Base-by-base conservation (phyloP, 2,329 filamentous ascomycete species). In the Colletotrichum noveboracense region DNA sequence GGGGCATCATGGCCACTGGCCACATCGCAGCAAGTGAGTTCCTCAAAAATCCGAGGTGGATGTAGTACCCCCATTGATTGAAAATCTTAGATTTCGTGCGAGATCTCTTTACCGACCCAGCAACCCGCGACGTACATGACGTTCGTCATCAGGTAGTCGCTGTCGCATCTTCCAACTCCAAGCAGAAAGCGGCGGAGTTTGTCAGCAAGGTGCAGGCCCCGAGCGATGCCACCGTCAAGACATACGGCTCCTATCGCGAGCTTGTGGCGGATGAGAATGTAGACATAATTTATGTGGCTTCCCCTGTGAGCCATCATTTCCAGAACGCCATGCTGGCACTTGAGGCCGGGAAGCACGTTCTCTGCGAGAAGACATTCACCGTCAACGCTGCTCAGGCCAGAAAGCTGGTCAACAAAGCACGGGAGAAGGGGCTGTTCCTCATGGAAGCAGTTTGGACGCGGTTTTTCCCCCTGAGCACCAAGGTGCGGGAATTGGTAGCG, bases 371-470 rank as follows among this genome's bases (percentile, higher is more conserved):
- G 88, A 91, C 96, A 0, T 93, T 98, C 80, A 97, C 95, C 1
- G 94, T 96, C 77, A 98, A 94, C 77, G 95, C 94, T 4, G 88
- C 91, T 9, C 95, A 98, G 85, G 88, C 94, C 21, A 91, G 91
- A 84, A 92, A 92, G 82, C 89, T 98, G 21, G 91, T 93, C 60
- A 91, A 93, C 76, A 93, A 90, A 75, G 96, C 96, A 6, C 91
- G 87, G 82, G 89, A 91, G 81, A 96, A 95, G 88, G 90, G 91
- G 75, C 82, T 95, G 78, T 94, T 94, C 88, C 85, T 96, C 75
- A 96, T 96, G 94, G 94, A 96, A 85, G 95, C 95, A 55, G 94
- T 97, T 16, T 98, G 95, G 96, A 97, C 95, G 36, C 89, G 96
- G 71, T 97, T 94, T 86, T 97, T 98, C 86, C 96, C 96, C 2